These are phyloP conservation scores for Berberis thunbergii DNA, from an alignment of 164 flowering plant genomes.

Conservation along the genomic window DNA sequence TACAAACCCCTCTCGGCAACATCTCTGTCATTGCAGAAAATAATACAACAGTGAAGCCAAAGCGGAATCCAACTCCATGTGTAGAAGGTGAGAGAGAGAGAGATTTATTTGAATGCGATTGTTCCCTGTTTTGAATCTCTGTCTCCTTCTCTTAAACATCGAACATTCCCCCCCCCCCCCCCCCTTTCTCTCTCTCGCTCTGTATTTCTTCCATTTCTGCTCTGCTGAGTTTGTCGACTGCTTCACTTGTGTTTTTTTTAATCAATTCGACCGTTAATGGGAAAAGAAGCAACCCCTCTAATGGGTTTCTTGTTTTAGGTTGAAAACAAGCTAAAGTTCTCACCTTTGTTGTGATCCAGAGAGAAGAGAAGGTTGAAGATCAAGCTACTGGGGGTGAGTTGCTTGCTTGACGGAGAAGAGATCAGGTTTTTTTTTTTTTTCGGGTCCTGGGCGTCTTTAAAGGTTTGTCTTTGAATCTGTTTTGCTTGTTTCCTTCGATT, in stretches of 20 bases:
- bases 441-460: slow-evolving; percentile 5
- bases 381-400: neutral
- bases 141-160: too few relatives aligned
- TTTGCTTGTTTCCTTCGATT: slow-evolving; percentile 1
- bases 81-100: too few relatives aligned
- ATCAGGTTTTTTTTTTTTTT: neutral
- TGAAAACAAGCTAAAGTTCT: neutral
- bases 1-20: too few relatives aligned
- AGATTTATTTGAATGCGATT: too few relatives aligned
- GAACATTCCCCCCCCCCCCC: too few relatives aligned
- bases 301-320: slow-evolving; percentile 1
- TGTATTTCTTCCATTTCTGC: neutral
- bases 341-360: neutral
- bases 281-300: neutral
- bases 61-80: too few relatives aligned
- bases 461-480: slow-evolving; percentile 8
- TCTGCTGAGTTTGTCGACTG: neutral
- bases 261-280: slow-evolving; percentile 9
- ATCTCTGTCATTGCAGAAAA: too few relatives aligned
- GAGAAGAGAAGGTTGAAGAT: slow-evolving; percentile 5
- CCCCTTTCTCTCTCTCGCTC: too few relatives aligned
- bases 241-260: neutral
- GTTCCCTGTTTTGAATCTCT: too few relatives aligned
- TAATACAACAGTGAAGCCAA: too few relatives aligned
- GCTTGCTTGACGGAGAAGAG: slow-evolving; percentile 9